These are phyloP conservation scores for Meyerozyma smithsonii DNA, from an alignment of 1,139 yeast genomes.

Conservation along the genomic window DNA sequence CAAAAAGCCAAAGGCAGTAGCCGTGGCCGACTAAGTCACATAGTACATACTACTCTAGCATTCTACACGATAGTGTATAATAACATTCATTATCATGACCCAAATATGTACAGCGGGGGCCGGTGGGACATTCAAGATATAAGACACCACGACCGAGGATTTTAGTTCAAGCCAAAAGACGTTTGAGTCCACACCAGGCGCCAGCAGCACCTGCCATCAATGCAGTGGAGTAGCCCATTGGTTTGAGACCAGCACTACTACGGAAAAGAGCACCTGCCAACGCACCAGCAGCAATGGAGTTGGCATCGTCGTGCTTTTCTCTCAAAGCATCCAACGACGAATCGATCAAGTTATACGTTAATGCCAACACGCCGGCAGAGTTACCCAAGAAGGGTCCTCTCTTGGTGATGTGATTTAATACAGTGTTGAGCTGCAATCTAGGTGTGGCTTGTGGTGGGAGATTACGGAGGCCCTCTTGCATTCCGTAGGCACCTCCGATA, in stretches of 20 bases:
- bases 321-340: constrained; percentile 73
- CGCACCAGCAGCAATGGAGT: constrained; percentile 87
- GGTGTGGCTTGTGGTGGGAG: constrained; percentile 71
- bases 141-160: too few relatives aligned
- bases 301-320: constrained; percentile 82
- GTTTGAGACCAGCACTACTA: constrained; percentile 78
- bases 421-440: constrained; percentile 79
- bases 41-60: too few relatives aligned
- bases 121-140: too few relatives aligned
- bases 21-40: background rate
- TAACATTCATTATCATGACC: constrained; percentile 3
- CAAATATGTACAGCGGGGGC: constrained; percentile 10
- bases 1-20: background rate
- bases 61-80: background rate
- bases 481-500: constrained; percentile 83
- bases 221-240: constrained; percentile 84
- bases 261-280: constrained; percentile 89
- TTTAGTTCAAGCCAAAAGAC: constrained; percentile 23
- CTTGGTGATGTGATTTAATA: constrained; percentile 86
- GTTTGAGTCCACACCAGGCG: constrained; percentile 85
- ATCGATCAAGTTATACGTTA: constrained; percentile 81
- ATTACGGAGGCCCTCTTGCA: constrained; percentile 76
- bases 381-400: constrained; percentile 96
- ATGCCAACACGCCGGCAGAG: constrained; percentile 89
- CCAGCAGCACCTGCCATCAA: constrained; percentile 89